Percentiles rank a stretch among this genome's conserved stretches.
These are phyloP conservation scores for Gossypium australe DNA, from an alignment of 345 rosid genomes.

Conservation along the genomic window DNA sequence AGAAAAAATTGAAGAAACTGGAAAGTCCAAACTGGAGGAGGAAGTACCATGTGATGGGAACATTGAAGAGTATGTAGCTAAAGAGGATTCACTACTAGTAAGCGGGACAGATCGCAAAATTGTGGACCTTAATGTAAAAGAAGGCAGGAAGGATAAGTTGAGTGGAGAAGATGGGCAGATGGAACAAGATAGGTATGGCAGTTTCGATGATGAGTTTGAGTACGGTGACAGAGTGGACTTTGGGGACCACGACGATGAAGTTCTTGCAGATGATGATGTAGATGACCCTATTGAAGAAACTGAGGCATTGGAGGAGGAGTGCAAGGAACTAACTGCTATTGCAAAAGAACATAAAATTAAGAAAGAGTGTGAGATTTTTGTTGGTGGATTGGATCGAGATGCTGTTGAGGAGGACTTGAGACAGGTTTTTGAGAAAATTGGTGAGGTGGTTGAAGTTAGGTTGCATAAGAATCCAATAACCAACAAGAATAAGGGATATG, in stretches of 20 bases:
- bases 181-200: constrained; percentile 26
- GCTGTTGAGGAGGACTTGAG: constrained; percentile 56
- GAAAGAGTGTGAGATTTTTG: constrained; percentile 59
- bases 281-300: constrained; percentile 42
- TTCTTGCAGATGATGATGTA: constrained; percentile 33
- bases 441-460: constrained; percentile 52
- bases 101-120: constrained; percentile 8
- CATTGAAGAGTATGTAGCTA: constrained; percentile 11
- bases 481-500: constrained; percentile 55
- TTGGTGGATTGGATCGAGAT: constrained; percentile 55
- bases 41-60: constrained; percentile 18
- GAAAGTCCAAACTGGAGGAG: constrained; percentile 10
- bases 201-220: constrained; percentile 42
- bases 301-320: constrained; percentile 43
- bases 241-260: constrained; percentile 51
- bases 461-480: constrained; percentile 39
- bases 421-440: constrained; percentile 50
- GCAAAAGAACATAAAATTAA: constrained; percentile 48
- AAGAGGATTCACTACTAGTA: constrained; percentile 9
- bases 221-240: constrained; percentile 54
- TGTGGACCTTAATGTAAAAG: constrained; percentile 14
- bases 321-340: constrained; percentile 35
- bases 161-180: constrained; percentile 20
- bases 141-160: constrained; percentile 15
- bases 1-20: constrained; percentile 18